phyloP scores from a whole-genome alignment of 2,329 filamentous ascomycete genomes.

The Sphaceloma murrayae region DNA sequence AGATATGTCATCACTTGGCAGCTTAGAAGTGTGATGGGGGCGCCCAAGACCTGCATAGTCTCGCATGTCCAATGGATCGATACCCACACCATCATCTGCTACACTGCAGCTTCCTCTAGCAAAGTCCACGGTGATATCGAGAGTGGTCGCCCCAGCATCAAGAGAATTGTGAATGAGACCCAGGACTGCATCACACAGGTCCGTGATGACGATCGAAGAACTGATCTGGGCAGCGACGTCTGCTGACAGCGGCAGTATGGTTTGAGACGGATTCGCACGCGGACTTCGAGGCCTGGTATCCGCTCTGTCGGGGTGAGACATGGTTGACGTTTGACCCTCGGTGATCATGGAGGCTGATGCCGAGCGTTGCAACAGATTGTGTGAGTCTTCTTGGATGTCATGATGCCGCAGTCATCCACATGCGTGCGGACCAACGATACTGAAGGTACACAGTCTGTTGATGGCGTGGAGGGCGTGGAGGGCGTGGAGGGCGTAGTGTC shows the following conservation, averaged over 20 bases:
- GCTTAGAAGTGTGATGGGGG: conserved; percentile 63
- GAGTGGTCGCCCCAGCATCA: conserved; percentile 61
- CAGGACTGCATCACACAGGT: conserved; percentile 59
- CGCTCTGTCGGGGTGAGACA: conserved; percentile 11
- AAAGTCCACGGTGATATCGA: conserved; percentile 67
- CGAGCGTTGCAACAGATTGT: not conserved
- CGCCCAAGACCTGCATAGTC: conserved; percentile 61
- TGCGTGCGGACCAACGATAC: not conserved
- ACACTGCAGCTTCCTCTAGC: conserved; percentile 64
- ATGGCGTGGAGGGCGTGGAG: not conserved
- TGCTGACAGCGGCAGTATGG: conserved; percentile 58
- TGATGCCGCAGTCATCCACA: not conserved
- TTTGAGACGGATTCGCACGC: conserved; percentile 6
- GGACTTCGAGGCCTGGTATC: not conserved
- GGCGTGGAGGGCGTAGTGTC: not conserved
- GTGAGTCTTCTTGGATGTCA: not conserved
- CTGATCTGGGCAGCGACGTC: conserved; percentile 69
- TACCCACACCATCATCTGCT: conserved; percentile 77
- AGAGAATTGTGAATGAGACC: conserved; percentile 75
- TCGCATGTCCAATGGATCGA: conserved; percentile 62
- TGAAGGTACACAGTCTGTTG: not conserved
- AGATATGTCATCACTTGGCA: conserved; percentile 41
- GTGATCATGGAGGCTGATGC: conserved; percentile 4
- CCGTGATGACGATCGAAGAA: conserved; percentile 71
- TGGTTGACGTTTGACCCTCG: conserved; percentile 4